Evolutionary conservation across 306 rosid species (phyloP), one percentile per base, ranked within the genome.

Genomic region (Trichosanthes cucumerina): DNA sequence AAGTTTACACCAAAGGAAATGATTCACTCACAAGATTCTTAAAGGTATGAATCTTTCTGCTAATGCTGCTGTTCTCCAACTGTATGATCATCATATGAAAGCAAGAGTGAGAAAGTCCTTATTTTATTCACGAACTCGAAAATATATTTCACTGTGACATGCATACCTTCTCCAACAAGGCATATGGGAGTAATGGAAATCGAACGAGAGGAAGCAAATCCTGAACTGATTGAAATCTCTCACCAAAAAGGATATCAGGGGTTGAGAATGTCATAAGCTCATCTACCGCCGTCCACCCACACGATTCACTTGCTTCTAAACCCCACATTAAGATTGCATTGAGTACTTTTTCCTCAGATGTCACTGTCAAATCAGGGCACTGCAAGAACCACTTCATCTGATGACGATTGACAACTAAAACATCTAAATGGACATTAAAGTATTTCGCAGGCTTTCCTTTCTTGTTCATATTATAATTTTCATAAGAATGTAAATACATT

Each of bases 341-440:
- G 38, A 95, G 89, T 80, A 95, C 93, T 82, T 89, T 92, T 85
- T 95, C 98, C 89, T 95, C 98, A 24, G 93, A 92, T 62, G 98
- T 95, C 66, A 92, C 96, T 1, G 97, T 87, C 91, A 95, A 86
- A 85, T 95, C 96, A 9, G 96, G 96, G 87, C 91, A 96, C 97
- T 95, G 96, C 90, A 87, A 85, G 76, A 80, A 54, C 58, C 82
- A 82, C 31, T 81, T 73, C 60, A 80, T 39, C 26, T 65, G 43
- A 70, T 69, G 75, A 68, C 0, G 10, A 69, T 43, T 21, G 26
- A 69, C 36, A 52, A 41, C 54, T 46, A 41, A 69, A 41, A 69
- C 54, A 69, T 69, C 54, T 73, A 60, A 79, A 63, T 13, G 14
- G 34, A 66, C 73, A 44, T 15, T 13, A 23, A 56, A 77, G 43